Evolutionary conservation across 345 rosid species (phyloP).

Genomic region (Salix suchowensis): DNA sequence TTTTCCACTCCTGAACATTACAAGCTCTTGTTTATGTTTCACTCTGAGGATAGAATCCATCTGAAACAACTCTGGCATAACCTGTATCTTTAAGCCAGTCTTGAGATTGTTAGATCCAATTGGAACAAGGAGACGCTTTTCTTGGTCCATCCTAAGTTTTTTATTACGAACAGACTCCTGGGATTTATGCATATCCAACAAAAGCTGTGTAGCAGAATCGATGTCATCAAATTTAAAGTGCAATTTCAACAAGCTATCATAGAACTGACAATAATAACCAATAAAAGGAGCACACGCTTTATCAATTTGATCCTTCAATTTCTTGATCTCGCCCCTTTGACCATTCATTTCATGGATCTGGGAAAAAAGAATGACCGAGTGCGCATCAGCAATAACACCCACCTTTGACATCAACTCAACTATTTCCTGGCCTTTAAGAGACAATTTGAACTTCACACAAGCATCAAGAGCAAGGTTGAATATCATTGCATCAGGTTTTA

Average conservation of each 20-base stretch:
- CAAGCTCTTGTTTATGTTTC: constrained; percentile 36
- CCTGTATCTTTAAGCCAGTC: constrained; percentile 54
- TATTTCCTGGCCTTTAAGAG: constrained; percentile 69
- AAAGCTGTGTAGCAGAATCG: constrained; percentile 58
- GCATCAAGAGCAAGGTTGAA: constrained; percentile 77
- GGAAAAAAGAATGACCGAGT: constrained; percentile 52
- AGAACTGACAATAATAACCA: constrained; percentile 53
- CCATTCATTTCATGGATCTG: constrained; percentile 68
- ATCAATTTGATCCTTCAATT: constrained; percentile 53
- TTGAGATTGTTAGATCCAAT: constrained; percentile 65
- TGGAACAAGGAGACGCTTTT: constrained; percentile 47
- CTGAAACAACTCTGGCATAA: constrained; percentile 48
- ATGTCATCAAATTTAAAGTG: constrained; percentile 71
- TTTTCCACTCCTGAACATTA: constrained; percentile 45
- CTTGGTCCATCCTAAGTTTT: constrained; percentile 17
- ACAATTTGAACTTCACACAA: constrained; percentile 57
- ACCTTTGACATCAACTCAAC: constrained; percentile 62
- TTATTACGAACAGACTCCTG: constrained; percentile 16
- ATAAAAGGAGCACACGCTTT: constrained; percentile 35
- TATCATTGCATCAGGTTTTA: constrained; percentile 56
- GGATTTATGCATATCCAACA: constrained; percentile 41
- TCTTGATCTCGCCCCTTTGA: constrained; percentile 67
- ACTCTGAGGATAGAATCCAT: constrained; percentile 41
- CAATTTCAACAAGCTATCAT: constrained; percentile 59
- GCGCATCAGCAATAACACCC: constrained; percentile 66